Evolutionary conservation across 164 flowering plant species (phyloP).

Genomic region (Cinnamomum chago): DNA sequence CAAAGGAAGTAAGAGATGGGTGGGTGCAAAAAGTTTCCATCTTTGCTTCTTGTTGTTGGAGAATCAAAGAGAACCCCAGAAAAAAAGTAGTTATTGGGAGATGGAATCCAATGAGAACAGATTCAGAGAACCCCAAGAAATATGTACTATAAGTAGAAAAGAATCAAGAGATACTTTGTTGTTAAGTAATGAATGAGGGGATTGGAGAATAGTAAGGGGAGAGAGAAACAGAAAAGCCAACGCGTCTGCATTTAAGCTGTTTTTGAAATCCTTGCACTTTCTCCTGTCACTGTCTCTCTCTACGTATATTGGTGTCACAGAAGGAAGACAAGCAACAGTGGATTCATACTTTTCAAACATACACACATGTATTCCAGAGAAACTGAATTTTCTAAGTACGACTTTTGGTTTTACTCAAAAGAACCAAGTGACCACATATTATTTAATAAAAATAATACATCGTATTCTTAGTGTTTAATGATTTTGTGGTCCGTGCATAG

Average conservation of each 20-base stretch:
- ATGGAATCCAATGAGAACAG: neutral
- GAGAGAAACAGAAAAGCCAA: neutral
- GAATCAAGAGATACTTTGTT: neutral
- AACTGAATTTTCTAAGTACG: neutral
- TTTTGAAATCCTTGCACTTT: no score
- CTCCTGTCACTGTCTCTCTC: no score
- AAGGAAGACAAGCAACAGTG: neutral
- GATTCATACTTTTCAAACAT: neutral
- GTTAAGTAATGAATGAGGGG: neutral
- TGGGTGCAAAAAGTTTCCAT: conserved; percentile 53
- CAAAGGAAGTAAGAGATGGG: conserved; percentile 30
- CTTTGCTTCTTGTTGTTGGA: neutral
- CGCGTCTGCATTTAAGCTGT: neutral
- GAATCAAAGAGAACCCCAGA: neutral
- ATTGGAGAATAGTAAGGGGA: neutral
- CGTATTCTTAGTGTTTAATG: no score
- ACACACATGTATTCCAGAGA: neutral
- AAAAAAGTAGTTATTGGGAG: neutral
- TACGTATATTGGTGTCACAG: neutral
- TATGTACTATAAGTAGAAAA: no score
- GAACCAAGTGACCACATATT: neutral
- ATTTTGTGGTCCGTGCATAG: no score
- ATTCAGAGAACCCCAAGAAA: neutral
- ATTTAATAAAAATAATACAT: no score
- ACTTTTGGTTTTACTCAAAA: neutral